These are phyloP conservation scores for Sambucus nigra DNA, from an alignment of 129 eudicot species.

Conservation along the genomic window DNA sequence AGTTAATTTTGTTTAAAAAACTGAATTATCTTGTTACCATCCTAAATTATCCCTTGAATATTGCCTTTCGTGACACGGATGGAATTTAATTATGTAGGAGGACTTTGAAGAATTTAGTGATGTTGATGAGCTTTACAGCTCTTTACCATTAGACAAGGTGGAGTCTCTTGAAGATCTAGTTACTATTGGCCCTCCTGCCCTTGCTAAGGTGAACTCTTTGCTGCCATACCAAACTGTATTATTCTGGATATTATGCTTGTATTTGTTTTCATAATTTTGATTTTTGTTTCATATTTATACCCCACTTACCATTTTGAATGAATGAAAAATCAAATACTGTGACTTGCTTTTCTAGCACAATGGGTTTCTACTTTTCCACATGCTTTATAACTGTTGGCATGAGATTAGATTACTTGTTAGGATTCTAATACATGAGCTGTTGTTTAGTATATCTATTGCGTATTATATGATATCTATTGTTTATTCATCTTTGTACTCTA, in stretches of 20 bases:
- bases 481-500: no score
- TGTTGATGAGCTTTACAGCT: conserved; percentile 87
- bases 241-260: conserved; percentile 4
- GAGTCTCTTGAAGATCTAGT: conserved; percentile 96
- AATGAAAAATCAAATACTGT: background rate
- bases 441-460: no score
- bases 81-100: conserved; percentile 59
- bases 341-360: background rate
- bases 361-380: no score
- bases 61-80: background rate
- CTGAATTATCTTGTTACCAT: background rate
- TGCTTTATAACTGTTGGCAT: no score
- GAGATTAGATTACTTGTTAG: no score
- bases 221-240: conserved; percentile 9
- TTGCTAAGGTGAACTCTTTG: conserved; percentile 62
- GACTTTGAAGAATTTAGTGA: conserved; percentile 95
- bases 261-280: background rate
- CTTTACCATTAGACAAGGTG: conserved; percentile 90
- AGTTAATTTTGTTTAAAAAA: background rate
- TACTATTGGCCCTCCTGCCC: conserved; percentile 70
- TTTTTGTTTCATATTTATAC: background rate
- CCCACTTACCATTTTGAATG: background rate
- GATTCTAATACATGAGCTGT: no score
- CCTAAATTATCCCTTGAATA: no score
- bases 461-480: no score